Percentiles rank a stretch among this genome's conserved stretches.
Conservation (phyloP, 2,329 filamentous ascomycete genomes). For the Aspergillus calidoustus region DNA sequence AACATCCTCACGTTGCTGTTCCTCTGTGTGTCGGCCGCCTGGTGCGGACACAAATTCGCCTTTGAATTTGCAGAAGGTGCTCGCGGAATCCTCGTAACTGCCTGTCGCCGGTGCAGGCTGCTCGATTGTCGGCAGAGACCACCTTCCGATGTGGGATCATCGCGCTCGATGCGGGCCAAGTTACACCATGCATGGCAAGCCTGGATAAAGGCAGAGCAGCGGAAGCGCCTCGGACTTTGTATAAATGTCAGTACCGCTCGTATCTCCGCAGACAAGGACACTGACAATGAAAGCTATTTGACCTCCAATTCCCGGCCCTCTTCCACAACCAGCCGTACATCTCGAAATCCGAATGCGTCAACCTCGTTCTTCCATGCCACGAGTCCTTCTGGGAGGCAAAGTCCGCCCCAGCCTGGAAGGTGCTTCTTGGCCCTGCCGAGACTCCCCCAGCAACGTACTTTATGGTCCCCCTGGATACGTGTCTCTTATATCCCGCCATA, state of each 20-base stretch:
- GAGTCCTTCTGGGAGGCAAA: slow-evolving; percentile 17
- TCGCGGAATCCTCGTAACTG: slow-evolving; percentile 19
- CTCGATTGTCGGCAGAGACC: slow-evolving; percentile 18
- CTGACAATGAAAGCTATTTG: slow-evolving; percentile 12
- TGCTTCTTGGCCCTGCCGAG: slow-evolving; percentile 17
- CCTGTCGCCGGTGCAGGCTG: slow-evolving; percentile 18
- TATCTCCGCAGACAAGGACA: background rate
- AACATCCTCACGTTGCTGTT: slow-evolving; percentile 19
- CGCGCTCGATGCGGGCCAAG: slow-evolving; percentile 4
- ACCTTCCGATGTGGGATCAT: background rate
- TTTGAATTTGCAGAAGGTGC: slow-evolving; percentile 21
- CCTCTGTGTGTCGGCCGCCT: slow-evolving; percentile 17
- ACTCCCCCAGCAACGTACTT: slow-evolving; percentile 17
- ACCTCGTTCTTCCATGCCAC: slow-evolving; percentile 17
- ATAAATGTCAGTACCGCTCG: slow-evolving; percentile 10
- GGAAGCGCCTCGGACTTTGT: slow-evolving; percentile 16
- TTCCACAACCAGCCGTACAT: slow-evolving; percentile 21
- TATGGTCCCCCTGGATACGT: slow-evolving; percentile 20
- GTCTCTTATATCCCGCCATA: slow-evolving; percentile 15
- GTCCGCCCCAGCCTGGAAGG: slow-evolving; percentile 18
- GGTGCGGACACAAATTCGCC: slow-evolving; percentile 16
- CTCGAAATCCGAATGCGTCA: slow-evolving; percentile 16
- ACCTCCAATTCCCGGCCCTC: slow-evolving; percentile 19
- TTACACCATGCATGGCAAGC: slow-evolving; percentile 10
- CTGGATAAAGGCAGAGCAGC: slow-evolving; percentile 15